Evolutionary conservation across 495 filamentous ascomycete genomes (phyloP).

Genomic region (Cryomyces antarcticus): DNA sequence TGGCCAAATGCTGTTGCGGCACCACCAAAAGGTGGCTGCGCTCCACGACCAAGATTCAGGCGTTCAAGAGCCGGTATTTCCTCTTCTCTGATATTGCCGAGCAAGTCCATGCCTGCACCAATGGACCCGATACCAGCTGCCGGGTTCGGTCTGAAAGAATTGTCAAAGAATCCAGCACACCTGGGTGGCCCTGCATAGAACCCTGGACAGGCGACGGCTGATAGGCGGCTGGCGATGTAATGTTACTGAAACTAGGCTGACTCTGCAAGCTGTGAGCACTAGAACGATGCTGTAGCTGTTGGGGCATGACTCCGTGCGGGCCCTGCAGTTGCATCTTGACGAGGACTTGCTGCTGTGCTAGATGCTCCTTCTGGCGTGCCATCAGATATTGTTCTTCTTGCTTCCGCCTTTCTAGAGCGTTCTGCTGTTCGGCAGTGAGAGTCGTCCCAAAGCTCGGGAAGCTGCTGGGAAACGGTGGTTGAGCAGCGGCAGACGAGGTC

Average conservation of each 20-base stretch:
- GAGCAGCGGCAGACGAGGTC: conserved; percentile 31
- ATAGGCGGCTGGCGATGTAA: conserved; percentile 62
- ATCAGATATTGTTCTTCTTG: conserved; percentile 95
- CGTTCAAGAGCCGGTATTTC: conserved; percentile 41
- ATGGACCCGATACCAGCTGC: conserved; percentile 27
- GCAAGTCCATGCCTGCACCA: conserved; percentile 29
- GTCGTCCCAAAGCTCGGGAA: conserved; percentile 98
- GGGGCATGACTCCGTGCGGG: conserved; percentile 27
- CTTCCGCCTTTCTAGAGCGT: conserved; percentile 85
- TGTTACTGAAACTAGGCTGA: conserved; percentile 84
- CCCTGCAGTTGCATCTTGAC: conserved; percentile 48
- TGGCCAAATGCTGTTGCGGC: conserved; percentile 22
- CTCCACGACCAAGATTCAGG: conserved; percentile 31
- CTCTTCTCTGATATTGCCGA: conserved; percentile 31
- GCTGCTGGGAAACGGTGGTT: conserved; percentile 84
- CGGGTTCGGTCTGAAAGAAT: conserved; percentile 28
- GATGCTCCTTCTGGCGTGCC: conserved; percentile 81
- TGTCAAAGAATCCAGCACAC: conserved; percentile 55
- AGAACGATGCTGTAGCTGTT: conserved; percentile 68
- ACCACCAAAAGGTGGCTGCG: conserved; percentile 31
- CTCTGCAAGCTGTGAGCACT: conserved; percentile 91
- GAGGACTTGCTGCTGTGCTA: conserved; percentile 68
- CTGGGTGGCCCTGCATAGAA: conserved; percentile 35
- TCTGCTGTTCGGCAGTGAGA: conserved; percentile 90
- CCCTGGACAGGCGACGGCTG: conserved; percentile 55